Evolutionary conservation across 225 moss, liverwort and hornwort genomes (phyloP).

Genomic region (Polytrichum commune): DNA sequence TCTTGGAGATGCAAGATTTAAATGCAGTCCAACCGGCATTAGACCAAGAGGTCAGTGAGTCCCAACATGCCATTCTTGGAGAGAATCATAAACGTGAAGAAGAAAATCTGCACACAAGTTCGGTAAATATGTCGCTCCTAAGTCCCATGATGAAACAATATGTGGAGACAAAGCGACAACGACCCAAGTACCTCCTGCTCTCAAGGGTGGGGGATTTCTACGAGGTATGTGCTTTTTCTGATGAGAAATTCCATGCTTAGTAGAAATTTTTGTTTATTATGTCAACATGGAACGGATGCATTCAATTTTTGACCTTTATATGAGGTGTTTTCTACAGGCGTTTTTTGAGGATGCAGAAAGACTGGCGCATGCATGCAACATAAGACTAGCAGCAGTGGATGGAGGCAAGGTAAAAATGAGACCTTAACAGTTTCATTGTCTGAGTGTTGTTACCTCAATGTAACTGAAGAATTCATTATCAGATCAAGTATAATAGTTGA

Average conservation of each 20-base stretch:
- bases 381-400: conserved; percentile 60
- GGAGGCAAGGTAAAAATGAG: conserved; percentile 59
- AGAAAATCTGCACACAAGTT: conserved; percentile 44
- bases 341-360: conserved; percentile 74
- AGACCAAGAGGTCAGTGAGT: conserved; percentile 23
- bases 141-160: conserved; percentile 82
- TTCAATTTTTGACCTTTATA: conserved; percentile 6
- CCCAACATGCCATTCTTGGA: conserved; percentile 20
- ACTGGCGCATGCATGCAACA: conserved; percentile 59
- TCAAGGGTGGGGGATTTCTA: conserved; percentile 70
- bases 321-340: conserved; percentile 42
- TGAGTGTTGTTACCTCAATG: too few relatives aligned
- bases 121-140: conserved; percentile 50
- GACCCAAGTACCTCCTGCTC: conserved; percentile 57
- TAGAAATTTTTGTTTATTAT: too few relatives aligned
- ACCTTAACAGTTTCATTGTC: too few relatives aligned
- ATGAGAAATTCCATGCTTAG: not conserved
- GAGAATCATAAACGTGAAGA: conserved; percentile 28
- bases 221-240: conserved; percentile 38
- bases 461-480: too few relatives aligned
- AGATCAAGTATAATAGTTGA: not conserved
- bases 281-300: too few relatives aligned
- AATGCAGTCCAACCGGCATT: conserved; percentile 20
- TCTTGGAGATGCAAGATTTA: conserved; percentile 8
- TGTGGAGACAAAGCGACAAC: conserved; percentile 71